Percentiles rank a stretch among this genome's conserved stretches.
phyloP scores from a whole-genome alignment of 306 rosid species.

The Sicyos edulis region DNA sequence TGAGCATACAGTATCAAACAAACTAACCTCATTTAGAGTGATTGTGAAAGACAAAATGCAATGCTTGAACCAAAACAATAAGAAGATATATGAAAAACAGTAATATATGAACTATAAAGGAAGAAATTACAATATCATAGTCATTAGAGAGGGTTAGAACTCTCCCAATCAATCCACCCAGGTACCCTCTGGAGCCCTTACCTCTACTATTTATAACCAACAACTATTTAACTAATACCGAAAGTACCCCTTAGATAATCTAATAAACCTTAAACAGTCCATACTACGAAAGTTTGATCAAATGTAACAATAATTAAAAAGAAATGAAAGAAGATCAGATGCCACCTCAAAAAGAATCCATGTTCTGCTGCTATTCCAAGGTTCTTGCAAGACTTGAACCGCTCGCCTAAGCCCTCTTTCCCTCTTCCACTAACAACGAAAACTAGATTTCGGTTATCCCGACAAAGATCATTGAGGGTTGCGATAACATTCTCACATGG shows the following conservation, averaged over 20 bases:
- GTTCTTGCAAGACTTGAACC: slow-evolving; percentile 63
- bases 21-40: background rate
- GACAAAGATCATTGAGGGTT: slow-evolving; percentile 53
- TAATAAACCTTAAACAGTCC: no score
- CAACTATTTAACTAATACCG: no score
- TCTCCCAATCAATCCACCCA: no score
- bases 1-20: background rate
- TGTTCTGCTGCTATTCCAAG: slow-evolving; percentile 91
- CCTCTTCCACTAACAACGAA: slow-evolving; percentile 84
- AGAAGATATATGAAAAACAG: no score
- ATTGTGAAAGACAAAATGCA: background rate
- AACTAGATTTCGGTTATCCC: slow-evolving; percentile 62
- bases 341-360: slow-evolving; percentile 75
- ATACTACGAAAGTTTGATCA: background rate
- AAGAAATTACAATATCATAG: no score
- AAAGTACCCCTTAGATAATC: no score
- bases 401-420: slow-evolving; percentile 49
- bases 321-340: background rate
- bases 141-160: no score
- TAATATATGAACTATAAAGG: no score
- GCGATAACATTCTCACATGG: slow-evolving; percentile 63
- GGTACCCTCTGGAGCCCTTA: no score
- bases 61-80: no score
- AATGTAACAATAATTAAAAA: background rate
- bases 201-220: no score